Conservation (phyloP, 352 stramenopile genomes). For the Phytophthora pseudosyringae region DNA sequence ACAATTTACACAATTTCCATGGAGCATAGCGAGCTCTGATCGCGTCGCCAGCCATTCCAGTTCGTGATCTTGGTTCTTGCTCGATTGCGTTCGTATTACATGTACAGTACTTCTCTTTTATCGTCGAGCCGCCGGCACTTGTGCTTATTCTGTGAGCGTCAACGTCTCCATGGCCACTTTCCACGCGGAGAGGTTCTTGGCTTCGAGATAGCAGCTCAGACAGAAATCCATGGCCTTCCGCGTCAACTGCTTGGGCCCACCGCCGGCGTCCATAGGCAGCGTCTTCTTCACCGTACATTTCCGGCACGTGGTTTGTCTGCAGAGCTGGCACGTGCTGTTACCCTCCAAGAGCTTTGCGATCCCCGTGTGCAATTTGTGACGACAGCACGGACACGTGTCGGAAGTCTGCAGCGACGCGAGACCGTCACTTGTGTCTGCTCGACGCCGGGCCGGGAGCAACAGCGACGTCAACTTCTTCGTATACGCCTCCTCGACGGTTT, state of each 20-base stretch:
- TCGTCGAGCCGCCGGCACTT: no score
- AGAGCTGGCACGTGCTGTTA: conserved; percentile 39
- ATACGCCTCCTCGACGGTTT: conserved; percentile 52
- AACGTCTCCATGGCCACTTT: conserved; percentile 45
- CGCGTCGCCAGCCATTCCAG: neutral
- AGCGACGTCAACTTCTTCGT: conserved; percentile 63
- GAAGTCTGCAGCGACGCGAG: conserved; percentile 16
- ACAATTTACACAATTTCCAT: conserved; percentile 17
- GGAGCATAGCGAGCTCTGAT: conserved; percentile 6
- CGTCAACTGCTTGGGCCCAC: conserved; percentile 16
- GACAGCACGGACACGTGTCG: conserved; percentile 35
- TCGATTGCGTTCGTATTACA: conserved; percentile 1
- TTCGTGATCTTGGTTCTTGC: neutral
- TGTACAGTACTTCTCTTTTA: neutral
- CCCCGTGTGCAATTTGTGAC: conserved; percentile 28
- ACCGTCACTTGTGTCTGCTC: conserved; percentile 5
- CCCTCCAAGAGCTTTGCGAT: conserved; percentile 34
- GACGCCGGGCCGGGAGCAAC: conserved; percentile 2
- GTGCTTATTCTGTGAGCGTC: neutral
- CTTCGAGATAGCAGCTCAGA: conserved; percentile 52
- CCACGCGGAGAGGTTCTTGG: conserved; percentile 46
- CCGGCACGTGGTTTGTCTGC: conserved; percentile 37
- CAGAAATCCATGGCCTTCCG: conserved; percentile 54
- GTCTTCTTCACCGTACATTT: conserved; percentile 59
- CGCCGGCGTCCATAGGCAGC: conserved; percentile 17